Conservation (phyloP, 495 filamentous ascomycete species). For the Jackrogersella minutella region DNA sequence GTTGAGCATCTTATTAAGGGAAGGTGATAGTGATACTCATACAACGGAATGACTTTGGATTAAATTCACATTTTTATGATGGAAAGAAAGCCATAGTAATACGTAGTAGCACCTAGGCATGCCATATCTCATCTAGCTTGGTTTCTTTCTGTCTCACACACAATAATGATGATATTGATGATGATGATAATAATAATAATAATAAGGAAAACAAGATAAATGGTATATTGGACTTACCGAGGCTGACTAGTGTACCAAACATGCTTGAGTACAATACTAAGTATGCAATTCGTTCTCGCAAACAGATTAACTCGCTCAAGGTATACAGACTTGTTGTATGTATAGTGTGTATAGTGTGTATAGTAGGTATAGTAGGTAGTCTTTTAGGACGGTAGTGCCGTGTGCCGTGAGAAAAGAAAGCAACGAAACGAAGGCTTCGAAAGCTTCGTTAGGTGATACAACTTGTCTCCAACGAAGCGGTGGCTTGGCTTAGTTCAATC, state of each 20-base stretch:
- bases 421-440: neutral
- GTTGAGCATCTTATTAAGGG: too few species aligned
- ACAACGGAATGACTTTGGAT: too few species aligned
- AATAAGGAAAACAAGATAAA: neutral
- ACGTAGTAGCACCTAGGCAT: too few species aligned
- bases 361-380: neutral
- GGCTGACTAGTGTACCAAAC: slow-evolving; percentile 30
- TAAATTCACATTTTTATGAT: too few species aligned
- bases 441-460: slow-evolving; percentile 11
- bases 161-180: too few species aligned
- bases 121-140: too few species aligned
- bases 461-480: slow-evolving; percentile 5
- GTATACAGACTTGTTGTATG: neutral
- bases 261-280: slow-evolving; percentile 6
- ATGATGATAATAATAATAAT: neutral
- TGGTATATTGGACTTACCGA: slow-evolving; percentile 28
- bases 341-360: neutral
- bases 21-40: too few species aligned
- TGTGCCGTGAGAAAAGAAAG: neutral
- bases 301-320: neutral
- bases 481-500: neutral
- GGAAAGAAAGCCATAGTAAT: too few species aligned
- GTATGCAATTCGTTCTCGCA: too few species aligned
- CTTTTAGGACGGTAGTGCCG: neutral
- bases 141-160: too few species aligned